phyloP scores from a whole-genome alignment of 108 stramenopile genomes.

The Cyclotella baltica region DNA sequence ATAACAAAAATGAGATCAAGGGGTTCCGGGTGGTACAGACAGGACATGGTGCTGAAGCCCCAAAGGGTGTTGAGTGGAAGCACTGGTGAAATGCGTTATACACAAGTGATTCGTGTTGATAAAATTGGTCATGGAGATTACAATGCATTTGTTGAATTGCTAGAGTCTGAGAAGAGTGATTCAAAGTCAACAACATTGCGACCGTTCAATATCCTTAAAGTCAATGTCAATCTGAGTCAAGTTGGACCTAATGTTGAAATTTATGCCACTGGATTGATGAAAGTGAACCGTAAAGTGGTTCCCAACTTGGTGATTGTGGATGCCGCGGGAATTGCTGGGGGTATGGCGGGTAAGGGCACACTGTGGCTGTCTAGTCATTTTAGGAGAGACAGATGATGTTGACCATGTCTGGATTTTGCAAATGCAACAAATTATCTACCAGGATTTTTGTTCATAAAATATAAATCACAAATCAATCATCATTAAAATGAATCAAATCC shows the following conservation, averaged over 20 bases:
- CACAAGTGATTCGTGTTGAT: conserved; percentile 56
- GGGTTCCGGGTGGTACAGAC: conserved; percentile 43
- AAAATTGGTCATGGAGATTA: conserved; percentile 55
- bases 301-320: conserved; percentile 61
- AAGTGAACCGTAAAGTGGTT: conserved; percentile 61
- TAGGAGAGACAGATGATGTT: conserved; percentile 11
- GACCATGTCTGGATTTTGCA: too few relatives aligned
- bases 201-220: conserved; percentile 58
- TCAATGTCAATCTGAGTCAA: conserved; percentile 60
- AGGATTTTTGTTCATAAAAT: too few relatives aligned
- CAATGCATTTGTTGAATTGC: conserved; percentile 31
- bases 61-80: conserved; percentile 58
- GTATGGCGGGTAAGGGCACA: conserved; percentile 64
- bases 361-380: conserved; percentile 64
- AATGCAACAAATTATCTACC: too few relatives aligned
- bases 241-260: conserved; percentile 57
- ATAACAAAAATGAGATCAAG: conserved; percentile 14
- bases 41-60: conserved; percentile 58
- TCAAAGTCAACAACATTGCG: conserved; percentile 40
- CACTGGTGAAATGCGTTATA: conserved; percentile 62
- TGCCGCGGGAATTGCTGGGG: conserved; percentile 62
- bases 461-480: too few relatives aligned
- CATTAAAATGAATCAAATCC: too few relatives aligned
- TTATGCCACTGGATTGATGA: conserved; percentile 60
- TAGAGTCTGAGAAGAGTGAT: conserved; percentile 42